A percentile compares a stretch with the other conserved stretches of the same genome.
Conservation (phyloP, 2,329 filamentous ascomycete species). For the Curvularia lunata region DNA sequence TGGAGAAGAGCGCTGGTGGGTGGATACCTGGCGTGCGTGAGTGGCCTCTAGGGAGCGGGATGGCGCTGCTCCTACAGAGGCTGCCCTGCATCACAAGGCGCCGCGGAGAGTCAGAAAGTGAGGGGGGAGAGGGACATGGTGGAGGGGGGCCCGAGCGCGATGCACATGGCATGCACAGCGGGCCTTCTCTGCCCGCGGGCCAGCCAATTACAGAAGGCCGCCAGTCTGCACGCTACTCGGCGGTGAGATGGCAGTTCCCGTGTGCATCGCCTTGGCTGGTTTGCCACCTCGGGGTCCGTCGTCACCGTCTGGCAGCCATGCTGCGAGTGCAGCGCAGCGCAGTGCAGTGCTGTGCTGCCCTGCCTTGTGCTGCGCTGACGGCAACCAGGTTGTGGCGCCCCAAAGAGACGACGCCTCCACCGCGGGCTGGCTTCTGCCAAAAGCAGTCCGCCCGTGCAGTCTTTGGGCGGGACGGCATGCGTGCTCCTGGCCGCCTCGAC, state of each 20-base stretch:
- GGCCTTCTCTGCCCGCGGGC: slow-evolving; percentile 17
- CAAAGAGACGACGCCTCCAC: neutral
- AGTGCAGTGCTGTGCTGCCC: neutral
- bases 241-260: slow-evolving; percentile 31
- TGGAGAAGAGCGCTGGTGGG: slow-evolving; percentile 5
- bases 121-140: slow-evolving; percentile 3
- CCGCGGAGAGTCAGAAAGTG: slow-evolving; percentile 13
- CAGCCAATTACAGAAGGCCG: slow-evolving; percentile 24
- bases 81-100: slow-evolving; percentile 28
- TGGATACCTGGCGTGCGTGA: slow-evolving; percentile 13
- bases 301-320: slow-evolving; percentile 8
- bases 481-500: slow-evolving; percentile 26
- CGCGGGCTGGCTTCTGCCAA: neutral
- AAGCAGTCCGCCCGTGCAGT: neutral
- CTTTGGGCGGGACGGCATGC: slow-evolving; percentile 17
- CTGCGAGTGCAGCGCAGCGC: slow-evolving; percentile 6
- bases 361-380: slow-evolving; percentile 1
- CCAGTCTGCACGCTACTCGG: slow-evolving; percentile 11
- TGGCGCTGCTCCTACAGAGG: slow-evolving; percentile 26
- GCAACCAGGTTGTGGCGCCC: neutral
- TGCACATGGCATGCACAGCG: slow-evolving; percentile 29
- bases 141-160: slow-evolving; percentile 8
- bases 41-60: slow-evolving; percentile 24
- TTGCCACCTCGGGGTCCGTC: slow-evolving; percentile 16
- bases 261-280: slow-evolving; percentile 13